phyloP scores from a whole-genome alignment of 495 filamentous ascomycete genomes.

The Xanthoparmelia taractica region DNA sequence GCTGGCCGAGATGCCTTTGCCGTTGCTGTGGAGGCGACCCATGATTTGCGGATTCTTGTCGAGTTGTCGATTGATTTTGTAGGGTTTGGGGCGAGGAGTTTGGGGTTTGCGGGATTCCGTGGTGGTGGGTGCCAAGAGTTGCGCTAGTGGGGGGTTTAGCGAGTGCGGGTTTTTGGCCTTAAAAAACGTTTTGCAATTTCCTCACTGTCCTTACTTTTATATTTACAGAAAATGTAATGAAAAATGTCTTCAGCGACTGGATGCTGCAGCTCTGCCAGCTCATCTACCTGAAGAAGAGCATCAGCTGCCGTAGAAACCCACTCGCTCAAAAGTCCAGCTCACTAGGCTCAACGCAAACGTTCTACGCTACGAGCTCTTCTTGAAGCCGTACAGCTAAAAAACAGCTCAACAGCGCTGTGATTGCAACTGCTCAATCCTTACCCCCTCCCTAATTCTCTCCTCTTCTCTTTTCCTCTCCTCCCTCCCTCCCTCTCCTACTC shows the following conservation, averaged over 20 bases:
- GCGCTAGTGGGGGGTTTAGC: slow-evolving; percentile 13
- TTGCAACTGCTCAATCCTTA: too few species aligned
- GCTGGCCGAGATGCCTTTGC: slow-evolving; percentile 94
- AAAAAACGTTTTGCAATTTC: not conserved
- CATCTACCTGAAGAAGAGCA: not conserved
- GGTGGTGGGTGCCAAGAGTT: slow-evolving; percentile 22
- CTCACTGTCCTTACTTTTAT: too few species aligned
- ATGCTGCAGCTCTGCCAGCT: not conserved
- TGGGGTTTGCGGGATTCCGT: too few species aligned
- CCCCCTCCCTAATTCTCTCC: too few species aligned
- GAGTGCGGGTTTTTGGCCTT: not conserved
- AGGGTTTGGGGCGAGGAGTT: not conserved
- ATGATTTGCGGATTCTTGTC: slow-evolving; percentile 54
- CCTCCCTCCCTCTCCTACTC: too few species aligned
- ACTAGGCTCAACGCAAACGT: not conserved
- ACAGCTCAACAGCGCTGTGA: too few species aligned
- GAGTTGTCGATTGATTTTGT: not conserved
- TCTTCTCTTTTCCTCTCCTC: too few species aligned
- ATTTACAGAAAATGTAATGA: too few species aligned
- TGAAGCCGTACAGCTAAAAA: too few species aligned
- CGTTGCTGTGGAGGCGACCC: slow-evolving; percentile 98
- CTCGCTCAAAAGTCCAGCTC: not conserved
- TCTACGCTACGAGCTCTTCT: too few species aligned
- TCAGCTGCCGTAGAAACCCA: not conserved
- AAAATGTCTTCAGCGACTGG: not conserved